Evolutionary conservation across 2,329 filamentous ascomycete genomes (phyloP), one percentile per base, ranked within the genome.

Genomic region (Alternaria infectoria): DNA sequence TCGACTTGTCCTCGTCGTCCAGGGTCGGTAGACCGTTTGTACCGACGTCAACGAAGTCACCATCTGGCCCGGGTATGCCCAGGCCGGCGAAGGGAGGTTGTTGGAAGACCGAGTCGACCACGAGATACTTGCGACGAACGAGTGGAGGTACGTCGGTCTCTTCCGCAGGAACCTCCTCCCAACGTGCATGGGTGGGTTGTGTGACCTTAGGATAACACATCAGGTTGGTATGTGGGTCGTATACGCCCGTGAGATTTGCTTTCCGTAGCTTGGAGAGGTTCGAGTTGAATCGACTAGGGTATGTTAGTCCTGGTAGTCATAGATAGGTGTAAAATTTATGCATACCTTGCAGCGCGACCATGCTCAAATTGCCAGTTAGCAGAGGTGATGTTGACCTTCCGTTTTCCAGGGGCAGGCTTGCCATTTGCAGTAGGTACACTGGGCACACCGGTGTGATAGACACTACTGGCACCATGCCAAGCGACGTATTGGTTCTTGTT

Each of bases 401-500:
- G 88, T 83, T 96, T 97, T 67, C 87, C 87, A 69, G 94, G 92
- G 8, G 89, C 80, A 32, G 83, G 85, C 80, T 96, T 97, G 61
- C 91, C 91, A 64, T 85, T 89, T 30, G 89, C 89, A 61, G 90
- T 84, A 3, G 93, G 93, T n/a, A 92, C 89, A 21, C 90, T 89
- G 1, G 93, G 92, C 2, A 86, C 88, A 60, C 89, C 90, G 12
- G 92, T 93, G 78, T 98, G 93, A 78, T 99, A 99, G 23, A 99
- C 96, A 43, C 92, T 90, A 79, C 95, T 98, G 51, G 96, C 96
- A 54, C 96, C 96, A 78, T 97, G 94, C 96, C 96, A 99, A 26
- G 96, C 96, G 26, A 99, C 96, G 76, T 97, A 99, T 79, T 97
- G 94, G 77, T 99, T 99, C 82, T 95, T 93, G 85, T 99, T 97